phyloP scores from a whole-genome alignment of 208 protist species.

The Acanthamoeba castellanii region DNA sequence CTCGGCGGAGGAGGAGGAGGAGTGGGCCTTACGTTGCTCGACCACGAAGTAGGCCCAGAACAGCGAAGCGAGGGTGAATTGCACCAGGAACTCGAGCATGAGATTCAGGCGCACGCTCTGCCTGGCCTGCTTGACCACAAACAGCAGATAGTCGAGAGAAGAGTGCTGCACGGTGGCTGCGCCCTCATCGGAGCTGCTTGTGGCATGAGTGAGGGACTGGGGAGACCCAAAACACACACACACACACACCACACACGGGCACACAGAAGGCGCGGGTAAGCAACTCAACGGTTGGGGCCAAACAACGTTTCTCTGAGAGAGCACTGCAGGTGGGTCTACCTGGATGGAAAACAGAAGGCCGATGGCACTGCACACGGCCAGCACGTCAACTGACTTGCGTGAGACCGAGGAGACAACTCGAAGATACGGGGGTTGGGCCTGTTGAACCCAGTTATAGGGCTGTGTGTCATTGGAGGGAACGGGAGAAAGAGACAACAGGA shows the following conservation, averaged over 20 bases:
- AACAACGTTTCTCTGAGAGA: background rate
- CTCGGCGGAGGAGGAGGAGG: background rate
- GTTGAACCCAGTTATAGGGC: background rate
- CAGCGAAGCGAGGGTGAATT: slow-evolving; percentile 34
- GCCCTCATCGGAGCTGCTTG: background rate
- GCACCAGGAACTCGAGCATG: background rate
- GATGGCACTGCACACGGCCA: background rate
- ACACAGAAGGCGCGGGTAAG: background rate
- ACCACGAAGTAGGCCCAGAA: slow-evolving; percentile 52
- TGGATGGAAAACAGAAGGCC: background rate
- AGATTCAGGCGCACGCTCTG: background rate
- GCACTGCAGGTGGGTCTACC: background rate
- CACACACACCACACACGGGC: too few relatives aligned
- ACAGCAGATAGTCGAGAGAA: background rate
- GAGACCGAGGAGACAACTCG: background rate
- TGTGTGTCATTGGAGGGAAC: background rate
- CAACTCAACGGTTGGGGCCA: background rate
- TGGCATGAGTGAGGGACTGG: background rate
- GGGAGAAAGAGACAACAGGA: background rate
- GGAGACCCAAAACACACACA: too few relatives aligned
- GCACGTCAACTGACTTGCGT: slow-evolving; percentile 1
- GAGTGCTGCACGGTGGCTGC: background rate
- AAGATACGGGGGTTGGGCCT: background rate
- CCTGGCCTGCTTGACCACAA: background rate
- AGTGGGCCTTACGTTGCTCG: background rate